phyloP scores from a whole-genome alignment of 139 green algal species.

The Desmodesmus armatus region DNA sequence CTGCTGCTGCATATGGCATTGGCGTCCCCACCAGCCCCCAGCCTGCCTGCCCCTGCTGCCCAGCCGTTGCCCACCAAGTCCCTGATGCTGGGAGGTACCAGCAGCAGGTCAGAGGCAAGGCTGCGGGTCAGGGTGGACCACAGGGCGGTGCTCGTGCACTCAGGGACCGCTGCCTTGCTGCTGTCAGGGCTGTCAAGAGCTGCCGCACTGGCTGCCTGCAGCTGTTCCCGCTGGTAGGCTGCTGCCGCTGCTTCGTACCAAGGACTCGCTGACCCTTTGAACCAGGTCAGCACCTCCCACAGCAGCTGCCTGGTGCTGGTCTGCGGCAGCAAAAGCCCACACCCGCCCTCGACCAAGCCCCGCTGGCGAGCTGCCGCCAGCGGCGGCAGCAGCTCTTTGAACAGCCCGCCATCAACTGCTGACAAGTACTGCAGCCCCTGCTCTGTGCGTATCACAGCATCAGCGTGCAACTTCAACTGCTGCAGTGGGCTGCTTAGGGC shows the following conservation, averaged over 20 bases:
- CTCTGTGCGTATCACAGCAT: too few species aligned
- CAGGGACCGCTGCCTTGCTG: not conserved
- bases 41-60: not conserved
- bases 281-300: not conserved
- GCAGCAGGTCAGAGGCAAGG: conserved; percentile 11
- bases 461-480: too few species aligned
- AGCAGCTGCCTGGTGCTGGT: not conserved
- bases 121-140: not conserved
- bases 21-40: not conserved
- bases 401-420: not conserved
- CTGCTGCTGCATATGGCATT: conserved; percentile 11
- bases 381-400: too few species aligned
- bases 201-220: not conserved
- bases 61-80: conserved; percentile 1
- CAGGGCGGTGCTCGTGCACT: not conserved
- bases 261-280: too few species aligned
- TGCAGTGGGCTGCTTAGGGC: not conserved
- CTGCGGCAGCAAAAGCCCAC: too few species aligned
- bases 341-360: too few species aligned
- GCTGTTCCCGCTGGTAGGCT: not conserved
- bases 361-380: too few species aligned
- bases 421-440: conserved; percentile 1
- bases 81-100: conserved; percentile 3
- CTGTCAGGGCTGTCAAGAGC: not conserved
- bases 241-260: too few species aligned